Conservation (phyloP, 1,284 basidiomycete species). For the Psilocybe mexicana region DNA sequence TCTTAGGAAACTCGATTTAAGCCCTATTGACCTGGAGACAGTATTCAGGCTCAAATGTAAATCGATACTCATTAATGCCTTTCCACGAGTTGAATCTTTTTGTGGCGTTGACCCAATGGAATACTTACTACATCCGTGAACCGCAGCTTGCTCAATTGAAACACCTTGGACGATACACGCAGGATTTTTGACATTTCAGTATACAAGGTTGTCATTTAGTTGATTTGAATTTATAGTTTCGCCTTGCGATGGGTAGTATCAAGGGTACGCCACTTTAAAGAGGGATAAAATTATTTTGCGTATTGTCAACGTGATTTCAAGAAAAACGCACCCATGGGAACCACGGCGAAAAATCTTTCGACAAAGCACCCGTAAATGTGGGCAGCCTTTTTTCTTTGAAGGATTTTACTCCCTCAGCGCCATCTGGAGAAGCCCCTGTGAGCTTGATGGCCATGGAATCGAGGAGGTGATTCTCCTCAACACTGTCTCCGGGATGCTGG, state of each 20-base stretch:
- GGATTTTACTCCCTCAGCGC: constrained; percentile 46
- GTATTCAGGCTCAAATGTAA: constrained; percentile 3
- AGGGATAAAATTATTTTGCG: background rate
- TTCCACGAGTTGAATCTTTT: constrained; percentile 15
- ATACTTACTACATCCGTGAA: background rate
- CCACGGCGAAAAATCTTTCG: constrained; percentile 39
- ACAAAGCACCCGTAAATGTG: constrained; percentile 46
- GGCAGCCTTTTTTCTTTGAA: constrained; percentile 50
- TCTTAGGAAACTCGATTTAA: constrained; percentile 8
- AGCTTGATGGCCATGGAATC: constrained; percentile 51
- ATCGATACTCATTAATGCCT: constrained; percentile 11
- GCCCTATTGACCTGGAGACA: constrained; percentile 3
- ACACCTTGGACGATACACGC: background rate
- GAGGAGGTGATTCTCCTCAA: constrained; percentile 54
- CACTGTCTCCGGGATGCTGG: constrained; percentile 47
- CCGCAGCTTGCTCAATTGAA: too few species aligned
- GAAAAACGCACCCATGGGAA: constrained; percentile 48
- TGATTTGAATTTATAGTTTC: background rate
- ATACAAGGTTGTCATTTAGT: background rate
- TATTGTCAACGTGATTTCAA: background rate
- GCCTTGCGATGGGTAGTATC: background rate
- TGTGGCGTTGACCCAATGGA: constrained; percentile 12
- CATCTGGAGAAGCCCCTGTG: constrained; percentile 41
- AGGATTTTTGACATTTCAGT: background rate
- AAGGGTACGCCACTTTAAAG: background rate